Conservation (phyloP, 2,329 filamentous ascomycete species). For the Sporothrix pallida region DNA sequence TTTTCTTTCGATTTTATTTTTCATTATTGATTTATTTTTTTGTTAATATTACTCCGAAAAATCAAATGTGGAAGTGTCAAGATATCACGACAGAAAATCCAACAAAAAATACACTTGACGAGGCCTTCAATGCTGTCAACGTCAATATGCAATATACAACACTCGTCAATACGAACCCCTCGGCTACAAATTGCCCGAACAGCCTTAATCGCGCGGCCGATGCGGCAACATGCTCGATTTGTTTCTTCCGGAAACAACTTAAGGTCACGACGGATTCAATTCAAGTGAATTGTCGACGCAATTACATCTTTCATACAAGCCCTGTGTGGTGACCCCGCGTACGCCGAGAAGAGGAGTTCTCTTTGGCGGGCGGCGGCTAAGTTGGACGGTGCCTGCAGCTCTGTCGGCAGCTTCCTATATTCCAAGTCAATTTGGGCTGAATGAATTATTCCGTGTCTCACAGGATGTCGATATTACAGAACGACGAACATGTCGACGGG, state of each 20-base stretch:
- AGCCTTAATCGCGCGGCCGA: constrained; percentile 22
- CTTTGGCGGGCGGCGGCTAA: constrained; percentile 1
- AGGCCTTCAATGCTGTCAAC: background rate
- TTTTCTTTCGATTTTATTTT: background rate
- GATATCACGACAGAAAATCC: background rate
- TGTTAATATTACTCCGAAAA: background rate
- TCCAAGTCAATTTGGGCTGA: background rate
- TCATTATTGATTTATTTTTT: background rate
- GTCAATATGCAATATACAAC: background rate
- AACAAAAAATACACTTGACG: background rate
- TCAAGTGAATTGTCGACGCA: background rate
- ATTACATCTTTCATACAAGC: background rate
- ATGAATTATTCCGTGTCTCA: background rate
- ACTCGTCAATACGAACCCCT: background rate
- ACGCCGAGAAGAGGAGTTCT: constrained; percentile 10
- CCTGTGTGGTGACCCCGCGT: background rate
- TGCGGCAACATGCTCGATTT: background rate
- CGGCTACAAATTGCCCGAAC: constrained; percentile 26
- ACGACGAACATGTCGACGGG: background rate
- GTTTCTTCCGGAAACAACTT: constrained; percentile 11
- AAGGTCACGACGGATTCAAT: background rate
- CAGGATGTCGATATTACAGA: background rate
- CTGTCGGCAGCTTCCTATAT: background rate
- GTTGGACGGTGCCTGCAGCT: constrained; percentile 1
- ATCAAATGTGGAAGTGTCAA: background rate